Percentiles rank a stretch among this genome's conserved stretches.
Conservation (phyloP, 306 rosid genomes). For the Acmispon strigosus region DNA sequence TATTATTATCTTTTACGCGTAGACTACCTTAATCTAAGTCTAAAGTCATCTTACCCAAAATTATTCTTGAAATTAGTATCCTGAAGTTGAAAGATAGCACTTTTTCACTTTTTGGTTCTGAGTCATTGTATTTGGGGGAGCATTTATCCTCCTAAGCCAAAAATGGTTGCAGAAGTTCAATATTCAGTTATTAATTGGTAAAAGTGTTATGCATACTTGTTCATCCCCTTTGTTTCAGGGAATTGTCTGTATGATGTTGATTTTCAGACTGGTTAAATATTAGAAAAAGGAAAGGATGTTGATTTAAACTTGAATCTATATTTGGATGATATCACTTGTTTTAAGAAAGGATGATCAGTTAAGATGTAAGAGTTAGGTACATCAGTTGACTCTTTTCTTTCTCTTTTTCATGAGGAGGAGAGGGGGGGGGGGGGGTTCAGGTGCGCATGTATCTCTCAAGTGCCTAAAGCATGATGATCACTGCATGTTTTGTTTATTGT, state of each 20-base stretch:
- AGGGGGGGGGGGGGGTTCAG: no score
- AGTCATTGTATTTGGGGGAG: background rate
- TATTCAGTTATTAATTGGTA: background rate
- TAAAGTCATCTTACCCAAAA: conserved; percentile 1
- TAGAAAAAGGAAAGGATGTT: no score
- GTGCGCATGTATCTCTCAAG: background rate
- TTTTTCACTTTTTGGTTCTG: background rate
- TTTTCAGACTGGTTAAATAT: no score
- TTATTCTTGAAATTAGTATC: conserved; percentile 8
- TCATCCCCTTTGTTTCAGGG: background rate
- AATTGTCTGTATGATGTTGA: no score
- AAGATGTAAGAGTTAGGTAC: no score
- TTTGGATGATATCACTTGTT: no score
- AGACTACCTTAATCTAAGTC: conserved; percentile 1
- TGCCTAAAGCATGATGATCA: background rate
- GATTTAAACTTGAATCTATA: no score
- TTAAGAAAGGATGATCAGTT: no score
- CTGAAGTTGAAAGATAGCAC: background rate
- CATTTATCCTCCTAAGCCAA: background rate
- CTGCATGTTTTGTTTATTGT: background rate
- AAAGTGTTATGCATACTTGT: background rate
- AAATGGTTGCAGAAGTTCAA: background rate
- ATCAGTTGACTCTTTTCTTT: no score
- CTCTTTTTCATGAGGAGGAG: no score
- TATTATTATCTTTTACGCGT: background rate